These are phyloP conservation scores for Sutorius australiensis DNA, from an alignment of 768 basidiomycete species.

Conservation along the genomic window DNA sequence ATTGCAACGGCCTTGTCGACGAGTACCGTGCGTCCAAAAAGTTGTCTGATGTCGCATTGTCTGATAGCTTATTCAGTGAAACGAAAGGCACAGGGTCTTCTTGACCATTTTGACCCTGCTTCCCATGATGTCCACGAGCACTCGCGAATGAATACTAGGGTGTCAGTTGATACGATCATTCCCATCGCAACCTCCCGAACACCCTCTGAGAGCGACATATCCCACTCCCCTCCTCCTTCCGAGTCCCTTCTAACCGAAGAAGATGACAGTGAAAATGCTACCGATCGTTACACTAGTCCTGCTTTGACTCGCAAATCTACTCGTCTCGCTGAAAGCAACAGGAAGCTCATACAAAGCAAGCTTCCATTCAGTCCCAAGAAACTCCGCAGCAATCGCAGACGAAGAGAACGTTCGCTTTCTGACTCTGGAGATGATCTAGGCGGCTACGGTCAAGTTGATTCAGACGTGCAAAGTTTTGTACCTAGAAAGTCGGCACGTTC, in stretches of 20 bases:
- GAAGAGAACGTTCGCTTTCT: conserved; percentile 20
- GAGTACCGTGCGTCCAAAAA: conserved; percentile 48
- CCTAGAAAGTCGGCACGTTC: conserved; percentile 49
- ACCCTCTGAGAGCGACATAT: conserved; percentile 11
- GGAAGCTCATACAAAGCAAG: conserved; percentile 21
- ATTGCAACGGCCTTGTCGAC: conserved; percentile 45
- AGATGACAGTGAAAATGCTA: conserved; percentile 17
- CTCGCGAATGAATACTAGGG: conserved; percentile 46
- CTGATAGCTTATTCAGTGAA: conserved; percentile 38
- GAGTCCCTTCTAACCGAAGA: conserved; percentile 30
- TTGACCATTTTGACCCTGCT: conserved; percentile 59
- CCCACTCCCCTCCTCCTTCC: conserved; percentile 4
- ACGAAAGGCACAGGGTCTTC: conserved; percentile 38
- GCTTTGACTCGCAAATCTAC: conserved; percentile 13
- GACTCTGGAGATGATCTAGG: conserved; percentile 43
- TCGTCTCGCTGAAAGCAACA: conserved; percentile 9
- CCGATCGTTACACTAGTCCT: conserved; percentile 6
- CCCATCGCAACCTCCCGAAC: neutral
- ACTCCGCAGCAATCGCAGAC: conserved; percentile 37
- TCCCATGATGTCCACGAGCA: conserved; percentile 51
- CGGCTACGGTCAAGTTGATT: conserved; percentile 34
- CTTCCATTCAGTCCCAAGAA: conserved; percentile 71
- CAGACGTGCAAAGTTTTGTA: conserved; percentile 20
- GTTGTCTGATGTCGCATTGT: neutral
- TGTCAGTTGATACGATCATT: conserved; percentile 28